Evolutionary conservation across 371 early-diverging fungal genomes (phyloP).

Genomic region (Smittium culicis): DNA sequence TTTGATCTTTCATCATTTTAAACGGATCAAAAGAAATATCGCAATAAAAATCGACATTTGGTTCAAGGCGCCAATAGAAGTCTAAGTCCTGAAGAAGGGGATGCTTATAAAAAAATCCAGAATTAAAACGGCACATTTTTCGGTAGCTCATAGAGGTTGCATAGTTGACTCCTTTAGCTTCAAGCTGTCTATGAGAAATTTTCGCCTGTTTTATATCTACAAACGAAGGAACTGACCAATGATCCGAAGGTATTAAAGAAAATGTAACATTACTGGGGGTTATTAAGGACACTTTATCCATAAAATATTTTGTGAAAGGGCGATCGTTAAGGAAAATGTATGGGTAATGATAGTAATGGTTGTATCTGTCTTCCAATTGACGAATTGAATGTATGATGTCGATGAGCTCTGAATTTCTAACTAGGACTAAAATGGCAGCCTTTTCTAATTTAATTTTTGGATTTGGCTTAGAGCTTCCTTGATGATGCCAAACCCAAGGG

Average conservation of each 20-base stretch:
- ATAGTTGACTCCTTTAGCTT: conserved; percentile 24
- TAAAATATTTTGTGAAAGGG: conserved; percentile 72
- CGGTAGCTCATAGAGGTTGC: conserved; percentile 55
- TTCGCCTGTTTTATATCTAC: conserved; percentile 40
- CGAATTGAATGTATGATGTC: conserved; percentile 50
- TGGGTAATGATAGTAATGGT: conserved; percentile 71
- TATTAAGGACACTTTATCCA: conserved; percentile 37
- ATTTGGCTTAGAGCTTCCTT: conserved; percentile 16
- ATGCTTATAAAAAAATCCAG: conserved; percentile 79
- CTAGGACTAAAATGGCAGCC: conserved; percentile 55
- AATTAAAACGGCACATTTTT: conserved; percentile 82
- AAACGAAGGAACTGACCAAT: conserved; percentile 72
- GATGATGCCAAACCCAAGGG: conserved; percentile 33
- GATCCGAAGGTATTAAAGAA: conserved; percentile 46
- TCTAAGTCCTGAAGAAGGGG: conserved; percentile 61
- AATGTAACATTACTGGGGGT: conserved; percentile 36
- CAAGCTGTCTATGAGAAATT: conserved; percentile 22
- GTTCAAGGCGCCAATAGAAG: conserved; percentile 96
- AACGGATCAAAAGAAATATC: conserved; percentile 88
- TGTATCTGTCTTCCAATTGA: conserved; percentile 75
- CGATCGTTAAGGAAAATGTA: conserved; percentile 84
- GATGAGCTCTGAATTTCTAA: conserved; percentile 63
- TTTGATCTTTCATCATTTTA: conserved; percentile 34
- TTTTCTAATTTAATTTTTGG: conserved; percentile 28
- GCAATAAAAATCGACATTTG: conserved; percentile 75